Conservation (phyloP, 2,329 filamentous ascomycete species). For the Fusarium agapanthi region DNA sequence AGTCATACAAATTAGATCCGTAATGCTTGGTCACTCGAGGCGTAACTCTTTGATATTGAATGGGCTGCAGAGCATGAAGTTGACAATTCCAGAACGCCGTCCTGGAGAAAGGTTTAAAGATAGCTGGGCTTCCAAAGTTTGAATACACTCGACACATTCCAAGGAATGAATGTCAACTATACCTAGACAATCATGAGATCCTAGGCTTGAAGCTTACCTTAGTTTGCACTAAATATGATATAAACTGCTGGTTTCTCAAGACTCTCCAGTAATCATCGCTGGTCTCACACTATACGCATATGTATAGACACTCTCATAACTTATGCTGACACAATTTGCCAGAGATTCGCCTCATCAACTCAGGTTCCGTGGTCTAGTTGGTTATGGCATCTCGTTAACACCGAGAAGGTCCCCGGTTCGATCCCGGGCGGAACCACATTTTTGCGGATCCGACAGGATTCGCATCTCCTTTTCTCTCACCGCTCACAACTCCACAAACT, state of each 20-base stretch:
- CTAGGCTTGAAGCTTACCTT: accelerated
- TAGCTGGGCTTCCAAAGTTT: neutral
- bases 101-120: accelerated
- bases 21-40: accelerated
- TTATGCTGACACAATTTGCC: neutral
- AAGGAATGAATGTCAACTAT: neutral
- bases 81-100: accelerated
- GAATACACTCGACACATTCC: accelerated
- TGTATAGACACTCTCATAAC: neutral
- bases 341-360: neutral
- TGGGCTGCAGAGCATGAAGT: neutral
- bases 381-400: constrained; percentile 39
- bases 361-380: constrained; percentile 38
- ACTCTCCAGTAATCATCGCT: too few species aligned
- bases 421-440: constrained; percentile 34
- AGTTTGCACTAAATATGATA: accelerated
- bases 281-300: accelerated
- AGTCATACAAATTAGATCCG: accelerated
- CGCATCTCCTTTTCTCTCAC: neutral
- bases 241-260: neutral
- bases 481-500: neutral
- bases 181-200: accelerated
- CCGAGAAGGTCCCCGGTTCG: constrained; percentile 37
- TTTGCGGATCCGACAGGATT: neutral
- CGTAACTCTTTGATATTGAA: neutral